Base-by-base conservation (phyloP, 2,329 filamentous ascomycete genomes). In the Claviceps purpurea region DNA sequence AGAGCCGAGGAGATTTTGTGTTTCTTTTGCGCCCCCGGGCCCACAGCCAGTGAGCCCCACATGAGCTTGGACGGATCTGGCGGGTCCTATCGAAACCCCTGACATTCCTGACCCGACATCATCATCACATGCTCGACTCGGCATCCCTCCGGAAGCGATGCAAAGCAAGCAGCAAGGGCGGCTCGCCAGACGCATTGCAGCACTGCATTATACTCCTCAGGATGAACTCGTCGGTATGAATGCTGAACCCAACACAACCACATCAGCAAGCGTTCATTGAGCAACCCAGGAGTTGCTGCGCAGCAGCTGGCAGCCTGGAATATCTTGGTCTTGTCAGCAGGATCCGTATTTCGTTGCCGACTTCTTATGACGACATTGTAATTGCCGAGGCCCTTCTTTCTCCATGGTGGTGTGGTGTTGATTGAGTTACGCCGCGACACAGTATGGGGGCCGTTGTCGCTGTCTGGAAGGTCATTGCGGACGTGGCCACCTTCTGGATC, bases 401-500 rank as follows among this genome's bases (percentile, higher is more conserved):
- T 52, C 37, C 41, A 52, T 48, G 44, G 40, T 42, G 26, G 45
- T 47, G 45, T 43, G 62, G 58, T 59, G 61, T 62, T 62, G 61
- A 63, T 60, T 55, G 57, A 45, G n/a, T 49, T 47, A 50, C 41
- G 62, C 64, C 62, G 66, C 64, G 62, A 64, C 61, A 66, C 49
- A 69, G 60, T 58, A 70, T 73, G 68, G 67, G 68, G 61, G 64
- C 74, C 55, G 62, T 72, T 47, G 58, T 71, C 55, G 72, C 75
- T 44, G 63, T 84, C 53, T 77, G 76, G 69, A 73, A 72, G 56
- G 73, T 85, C 68, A 62, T 84, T 39, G 63, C 79, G 38, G 81
- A 85, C 56, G 79, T 85, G 48, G 66, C 74, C 54, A 66, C 71
- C 44, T 85, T 82, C 63, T 85, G 81, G 81, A 73, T 75, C 64